Evolutionary conservation across 2,329 filamentous ascomycete genomes (phyloP), one percentile per base, ranked within the genome.

Genomic region (Neofusicoccum ribis): DNA sequence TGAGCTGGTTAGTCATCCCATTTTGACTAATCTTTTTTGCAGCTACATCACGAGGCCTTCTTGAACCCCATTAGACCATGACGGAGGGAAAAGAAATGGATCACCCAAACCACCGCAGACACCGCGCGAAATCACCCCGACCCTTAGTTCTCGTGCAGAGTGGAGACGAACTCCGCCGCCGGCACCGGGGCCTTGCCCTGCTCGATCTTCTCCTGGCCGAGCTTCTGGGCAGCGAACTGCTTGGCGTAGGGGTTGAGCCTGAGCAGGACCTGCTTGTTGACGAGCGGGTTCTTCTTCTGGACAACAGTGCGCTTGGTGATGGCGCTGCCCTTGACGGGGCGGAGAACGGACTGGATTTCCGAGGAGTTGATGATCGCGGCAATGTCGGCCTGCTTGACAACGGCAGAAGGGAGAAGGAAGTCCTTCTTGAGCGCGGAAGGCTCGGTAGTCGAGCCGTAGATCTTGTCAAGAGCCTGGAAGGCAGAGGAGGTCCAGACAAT

Each of bases 281-380:
- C 87, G 74, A 99, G 93, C 78, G 95, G 95, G 89, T 99, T 99
- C 93, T 98, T 98, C 93, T 99, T 99, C 89, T 97, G 94, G 73
- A 97, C 92, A 78, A 87, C 84, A 73, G 86, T 84, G 79, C 95
- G 92, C 89, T 97, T 97, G 83, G 93, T 96, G 79, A 89, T 84
- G 78, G 92, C 88, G 74, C 90, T 88, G 75, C 95, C 95, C 87
- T 93, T 95, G 82, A 93, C 92, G 68, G 90, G 92, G 76, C 91
- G 89, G 78, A 99, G 89, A 67, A 97, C 94, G 82, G 90, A 91
- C 90, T 99, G 95, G 82, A 98, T 91, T 86, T 99, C 95, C 78
- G 92, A 93, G 78, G 91, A 94, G 92, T 99, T 99, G 91, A 99
- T 99, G 79, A 99, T 88, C 83, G 96, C 95, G 84, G 88, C 89